Evolutionary conservation across 2,329 filamentous ascomycete species (phyloP), one percentile per base, ranked within the genome.

Genomic region (Colletotrichum lupini): DNA sequence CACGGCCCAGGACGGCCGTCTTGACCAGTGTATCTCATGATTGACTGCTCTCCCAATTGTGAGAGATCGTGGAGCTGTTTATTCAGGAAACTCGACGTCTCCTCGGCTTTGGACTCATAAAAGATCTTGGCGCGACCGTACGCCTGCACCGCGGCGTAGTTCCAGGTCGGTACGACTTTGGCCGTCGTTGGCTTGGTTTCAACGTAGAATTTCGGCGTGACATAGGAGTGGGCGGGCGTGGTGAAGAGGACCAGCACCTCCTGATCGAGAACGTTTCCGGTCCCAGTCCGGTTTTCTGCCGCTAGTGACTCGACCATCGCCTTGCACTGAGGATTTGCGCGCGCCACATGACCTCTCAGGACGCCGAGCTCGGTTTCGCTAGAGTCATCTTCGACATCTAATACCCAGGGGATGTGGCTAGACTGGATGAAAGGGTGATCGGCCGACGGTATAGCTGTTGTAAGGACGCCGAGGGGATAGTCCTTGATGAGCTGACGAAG

Each of bases 111-210:
- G 6, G 86, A 77, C 68, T 92, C 87, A 69, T 82, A 87, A 75
- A 86, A 89, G 4, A 93, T 80, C 0, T 74, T 87, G 1, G 88
- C 88, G 1, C 80, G 85, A 1, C 92, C 92, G 76, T 93, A 93
- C 0, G 85, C 89, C 80, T 93, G 90, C 0, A 87, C 91, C 0
- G 91, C 90, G 0, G 89, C 84, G 76, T 93, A 94, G 79, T 94
- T 91, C 92, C 92, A 93, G 0, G 92, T 94, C 0, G 91, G 91
- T 5, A 92, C 92, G 0, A 93, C 91, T 76, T 93, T 93, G 12
- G 87, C 91, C 0, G 87, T 91, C 0, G 77, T 78, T 0, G 91
- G 91, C 78, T 93, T 93, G 1, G 92, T 93, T 75, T 90, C 86
- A 12, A 82, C 85, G 82, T 93, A 93, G 81, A 93, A 93, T 73